These are phyloP conservation scores for Albatrellus ellisii DNA, from an alignment of 768 basidiomycete genomes.

Conservation along the genomic window DNA sequence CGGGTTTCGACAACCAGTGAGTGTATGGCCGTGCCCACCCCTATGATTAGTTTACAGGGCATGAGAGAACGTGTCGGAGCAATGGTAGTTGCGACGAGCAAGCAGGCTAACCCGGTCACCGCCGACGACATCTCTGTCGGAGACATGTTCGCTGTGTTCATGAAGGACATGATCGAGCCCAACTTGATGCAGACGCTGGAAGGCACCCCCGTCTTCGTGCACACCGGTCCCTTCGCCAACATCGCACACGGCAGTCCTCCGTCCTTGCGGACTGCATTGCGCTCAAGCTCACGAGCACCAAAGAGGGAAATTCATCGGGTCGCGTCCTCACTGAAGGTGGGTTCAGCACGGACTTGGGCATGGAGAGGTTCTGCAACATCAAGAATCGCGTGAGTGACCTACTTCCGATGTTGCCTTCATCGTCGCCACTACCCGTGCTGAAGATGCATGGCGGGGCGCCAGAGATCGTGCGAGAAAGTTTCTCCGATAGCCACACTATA, in stretches of 20 bases:
- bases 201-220: constrained; percentile 97
- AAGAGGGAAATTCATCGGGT: constrained; percentile 73
- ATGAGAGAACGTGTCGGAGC: constrained; percentile 88
- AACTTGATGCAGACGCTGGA: constrained; percentile 98
- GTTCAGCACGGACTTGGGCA: constrained; percentile 98
- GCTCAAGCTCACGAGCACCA: constrained; percentile 91
- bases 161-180: constrained; percentile 99
- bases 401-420: constrained; percentile 90
- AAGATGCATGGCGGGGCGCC: constrained; percentile 99
- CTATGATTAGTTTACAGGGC: constrained; percentile 80
- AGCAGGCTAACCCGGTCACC: constrained; percentile 82
- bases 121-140: constrained; percentile 94
- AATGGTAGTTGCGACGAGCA: constrained; percentile 96
- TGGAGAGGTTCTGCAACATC: constrained; percentile 99
- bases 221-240: constrained; percentile 98
- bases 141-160: constrained; percentile 88
- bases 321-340: constrained; percentile 95
- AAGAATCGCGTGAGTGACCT: constrained; percentile 92
- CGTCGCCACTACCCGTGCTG: constrained; percentile 92
- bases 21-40: constrained; percentile 93
- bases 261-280: constrained; percentile 95
- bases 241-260: constrained; percentile 98
- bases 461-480: constrained; percentile 89
- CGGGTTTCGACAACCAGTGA: constrained; percentile 99
- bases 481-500: constrained; percentile 87